Evolutionary conservation across 2,329 filamentous ascomycete genomes (phyloP).

Genomic region (Trichoderma guizhouense): DNA sequence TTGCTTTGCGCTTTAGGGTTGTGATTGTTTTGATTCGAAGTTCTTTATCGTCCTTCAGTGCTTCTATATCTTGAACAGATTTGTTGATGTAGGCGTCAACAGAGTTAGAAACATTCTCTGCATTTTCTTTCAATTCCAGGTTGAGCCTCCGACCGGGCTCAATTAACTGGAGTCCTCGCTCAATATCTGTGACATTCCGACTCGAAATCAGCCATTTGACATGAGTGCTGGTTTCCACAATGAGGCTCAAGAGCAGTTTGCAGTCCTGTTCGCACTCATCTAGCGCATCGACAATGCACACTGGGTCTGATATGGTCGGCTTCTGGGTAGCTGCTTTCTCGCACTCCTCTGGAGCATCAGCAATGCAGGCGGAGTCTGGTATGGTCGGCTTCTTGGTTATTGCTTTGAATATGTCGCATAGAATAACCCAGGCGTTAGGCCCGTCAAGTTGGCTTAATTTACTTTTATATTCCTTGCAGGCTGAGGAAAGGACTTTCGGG

Average conservation of each 20-base stretch:
- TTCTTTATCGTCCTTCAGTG: background rate
- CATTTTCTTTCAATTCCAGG: background rate
- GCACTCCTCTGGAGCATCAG: constrained; percentile 38
- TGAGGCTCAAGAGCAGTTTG: constrained; percentile 37
- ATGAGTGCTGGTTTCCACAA: constrained; percentile 25
- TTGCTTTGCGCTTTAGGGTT: background rate
- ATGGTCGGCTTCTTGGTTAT: constrained; percentile 27
- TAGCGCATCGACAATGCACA: constrained; percentile 24
- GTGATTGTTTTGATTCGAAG: background rate
- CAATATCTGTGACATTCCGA: background rate
- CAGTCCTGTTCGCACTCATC: constrained; percentile 37
- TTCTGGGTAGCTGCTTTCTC: constrained; percentile 30
- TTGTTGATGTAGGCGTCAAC: background rate
- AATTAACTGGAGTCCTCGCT: background rate
- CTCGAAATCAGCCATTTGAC: constrained; percentile 11
- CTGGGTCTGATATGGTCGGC: no score
- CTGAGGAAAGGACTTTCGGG: no score
- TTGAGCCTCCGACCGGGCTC: background rate
- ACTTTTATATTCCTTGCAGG: constrained; percentile 29
- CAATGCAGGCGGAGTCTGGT: no score
- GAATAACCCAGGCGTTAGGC: constrained; percentile 33
- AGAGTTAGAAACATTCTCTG: background rate
- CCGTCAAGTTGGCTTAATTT: constrained; percentile 38
- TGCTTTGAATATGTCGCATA: constrained; percentile 38
- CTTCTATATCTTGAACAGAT: background rate